These are phyloP conservation scores for Penstemon eatonii DNA, from an alignment of 257 asterid species.

Conservation along the genomic window DNA sequence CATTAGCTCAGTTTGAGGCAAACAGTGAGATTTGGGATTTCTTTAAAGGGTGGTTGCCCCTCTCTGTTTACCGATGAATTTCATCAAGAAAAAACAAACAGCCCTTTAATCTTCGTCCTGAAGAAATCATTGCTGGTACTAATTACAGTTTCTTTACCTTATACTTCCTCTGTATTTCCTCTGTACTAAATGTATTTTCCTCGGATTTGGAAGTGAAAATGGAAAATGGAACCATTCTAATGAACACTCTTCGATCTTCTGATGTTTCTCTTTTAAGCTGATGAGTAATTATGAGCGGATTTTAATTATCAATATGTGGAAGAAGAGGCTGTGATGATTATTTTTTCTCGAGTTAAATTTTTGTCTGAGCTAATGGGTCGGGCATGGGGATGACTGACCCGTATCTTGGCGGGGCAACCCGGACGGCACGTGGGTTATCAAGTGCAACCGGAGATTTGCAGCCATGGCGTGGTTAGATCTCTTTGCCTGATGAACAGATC, in stretches of 20 bases:
- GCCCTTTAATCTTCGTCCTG: neutral
- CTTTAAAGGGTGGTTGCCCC: slow-evolving; percentile 5
- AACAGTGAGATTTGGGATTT: neutral
- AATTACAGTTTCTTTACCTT: neutral
- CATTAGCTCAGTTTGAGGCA: neutral
- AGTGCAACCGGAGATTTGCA: slow-evolving; percentile 12
- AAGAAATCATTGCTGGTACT: neutral
- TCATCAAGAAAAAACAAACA: neutral
- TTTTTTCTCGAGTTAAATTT: neutral
- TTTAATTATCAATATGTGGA: too few relatives aligned
- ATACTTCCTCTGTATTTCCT: neutral
- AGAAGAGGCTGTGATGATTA: slow-evolving; percentile 9
- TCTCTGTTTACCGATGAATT: slow-evolving; percentile 8
- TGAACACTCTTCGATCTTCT: too few relatives aligned
- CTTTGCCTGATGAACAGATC: neutral
- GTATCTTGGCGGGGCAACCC: slow-evolving; percentile 19
- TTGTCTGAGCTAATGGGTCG: slow-evolving; percentile 2
- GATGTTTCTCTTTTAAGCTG: too few relatives aligned
- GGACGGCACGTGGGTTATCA: neutral
- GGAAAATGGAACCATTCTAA: too few relatives aligned
- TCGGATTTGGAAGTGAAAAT: too few relatives aligned
- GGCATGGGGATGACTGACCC: slow-evolving; percentile 1
- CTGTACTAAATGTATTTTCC: neutral
- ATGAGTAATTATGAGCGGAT: too few relatives aligned
- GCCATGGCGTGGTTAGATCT: slow-evolving; percentile 9